phyloP scores from a whole-genome alignment of 306 rosid genomes.

The Carpinus fangiana region DNA sequence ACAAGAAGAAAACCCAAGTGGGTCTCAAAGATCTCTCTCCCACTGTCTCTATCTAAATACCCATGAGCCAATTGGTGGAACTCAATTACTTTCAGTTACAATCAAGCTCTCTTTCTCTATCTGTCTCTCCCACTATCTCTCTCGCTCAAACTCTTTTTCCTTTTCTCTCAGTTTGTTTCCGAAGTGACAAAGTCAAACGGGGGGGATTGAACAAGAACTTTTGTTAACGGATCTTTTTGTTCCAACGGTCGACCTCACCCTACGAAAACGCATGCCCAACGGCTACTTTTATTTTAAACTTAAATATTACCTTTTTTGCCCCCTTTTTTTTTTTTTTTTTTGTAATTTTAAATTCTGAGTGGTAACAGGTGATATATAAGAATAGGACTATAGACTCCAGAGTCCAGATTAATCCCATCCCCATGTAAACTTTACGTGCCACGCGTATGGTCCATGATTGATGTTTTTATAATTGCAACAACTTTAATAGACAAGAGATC shows the following conservation, averaged over 20 bases:
- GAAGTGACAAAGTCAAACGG: conserved; percentile 51
- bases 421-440: too few relatives aligned
- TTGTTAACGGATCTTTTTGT: conserved; percentile 46
- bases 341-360: background rate
- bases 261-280: conserved; percentile 40
- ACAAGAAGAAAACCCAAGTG: conserved; percentile 39
- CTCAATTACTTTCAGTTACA: conserved; percentile 25
- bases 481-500: too few relatives aligned
- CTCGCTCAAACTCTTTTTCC: conserved; percentile 15
- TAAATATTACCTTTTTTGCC: background rate
- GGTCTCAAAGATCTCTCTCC: conserved; percentile 31
- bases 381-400: too few relatives aligned
- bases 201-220: conserved; percentile 19
- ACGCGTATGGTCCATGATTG: too few relatives aligned
- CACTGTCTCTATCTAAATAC: conserved; percentile 35
- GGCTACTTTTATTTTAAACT: conserved; percentile 51
- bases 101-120: background rate
- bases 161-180: conserved; percentile 40
- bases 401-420: too few relatives aligned
- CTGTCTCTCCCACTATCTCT: conserved; percentile 24
- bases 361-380: background rate
- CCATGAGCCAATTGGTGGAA: conserved; percentile 39
- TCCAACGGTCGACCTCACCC: conserved; percentile 84
- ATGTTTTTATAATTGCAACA: too few relatives aligned
- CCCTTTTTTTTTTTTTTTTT: background rate